Conservation (phyloP, 495 filamentous ascomycete genomes). For the Lepidopterella palustris region DNA sequence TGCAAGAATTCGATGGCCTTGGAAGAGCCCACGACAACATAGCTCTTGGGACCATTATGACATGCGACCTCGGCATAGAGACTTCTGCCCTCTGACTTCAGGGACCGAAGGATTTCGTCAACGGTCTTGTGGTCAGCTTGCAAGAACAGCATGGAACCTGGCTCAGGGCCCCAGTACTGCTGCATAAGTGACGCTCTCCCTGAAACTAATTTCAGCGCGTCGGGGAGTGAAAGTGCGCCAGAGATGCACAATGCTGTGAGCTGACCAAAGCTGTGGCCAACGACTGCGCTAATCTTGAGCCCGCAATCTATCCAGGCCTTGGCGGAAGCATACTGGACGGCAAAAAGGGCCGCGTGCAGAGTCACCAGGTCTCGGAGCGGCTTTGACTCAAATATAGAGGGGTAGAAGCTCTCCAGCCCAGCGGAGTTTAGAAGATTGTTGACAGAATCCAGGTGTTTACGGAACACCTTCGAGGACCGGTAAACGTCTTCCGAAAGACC, state of each 20-base stretch:
- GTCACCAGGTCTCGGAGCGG: constrained; percentile 4
- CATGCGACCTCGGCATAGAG: constrained; percentile 12
- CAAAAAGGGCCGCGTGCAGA: constrained; percentile 34
- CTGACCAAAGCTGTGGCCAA: constrained; percentile 44
- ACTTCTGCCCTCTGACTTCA: neutral
- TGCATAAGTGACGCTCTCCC: constrained; percentile 13
- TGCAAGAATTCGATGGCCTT: neutral
- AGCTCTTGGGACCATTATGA: constrained; percentile 21
- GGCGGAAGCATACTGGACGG: constrained; percentile 46
- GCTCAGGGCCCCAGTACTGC: constrained; percentile 10
- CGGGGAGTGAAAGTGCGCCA: constrained; percentile 10
- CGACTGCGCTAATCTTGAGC: constrained; percentile 33
- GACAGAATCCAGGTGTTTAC: constrained; percentile 32
- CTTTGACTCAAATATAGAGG: constrained; percentile 1
- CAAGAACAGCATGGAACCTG: constrained; percentile 7
- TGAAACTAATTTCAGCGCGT: constrained; percentile 16
- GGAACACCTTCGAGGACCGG: constrained; percentile 39
- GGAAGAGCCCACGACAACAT: constrained; percentile 7
- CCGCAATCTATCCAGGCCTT: constrained; percentile 46
- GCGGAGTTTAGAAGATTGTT: neutral
- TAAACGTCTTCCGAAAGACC: neutral
- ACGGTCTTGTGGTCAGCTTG: neutral
- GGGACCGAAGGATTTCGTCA: neutral
- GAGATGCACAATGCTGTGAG: constrained; percentile 20
- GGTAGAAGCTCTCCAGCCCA: neutral